phyloP scores from a whole-genome alignment of 768 basidiomycete species.

The Pisolithus microcarpus region DNA sequence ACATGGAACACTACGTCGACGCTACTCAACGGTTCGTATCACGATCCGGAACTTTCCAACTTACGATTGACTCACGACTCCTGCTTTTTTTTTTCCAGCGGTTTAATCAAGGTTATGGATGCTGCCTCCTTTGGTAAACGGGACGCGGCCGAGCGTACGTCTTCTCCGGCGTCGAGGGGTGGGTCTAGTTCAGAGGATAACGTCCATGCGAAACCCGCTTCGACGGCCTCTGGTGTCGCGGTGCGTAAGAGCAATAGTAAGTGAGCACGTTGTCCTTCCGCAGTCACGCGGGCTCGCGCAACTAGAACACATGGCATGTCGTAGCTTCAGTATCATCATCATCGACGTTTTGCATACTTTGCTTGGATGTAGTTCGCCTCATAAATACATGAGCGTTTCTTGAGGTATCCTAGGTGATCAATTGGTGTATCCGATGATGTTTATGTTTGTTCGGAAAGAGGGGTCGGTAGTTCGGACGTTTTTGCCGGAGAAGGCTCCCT shows the following conservation, averaged over 20 bases:
- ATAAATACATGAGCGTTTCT: too few relatives aligned
- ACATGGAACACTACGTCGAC: constrained; percentile 60
- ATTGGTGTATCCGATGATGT: too few relatives aligned
- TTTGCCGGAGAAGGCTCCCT: too few relatives aligned
- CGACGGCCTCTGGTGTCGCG: background rate
- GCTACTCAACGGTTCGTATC: constrained; percentile 58
- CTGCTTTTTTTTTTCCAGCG: constrained; percentile 25
- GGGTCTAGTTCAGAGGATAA: background rate
- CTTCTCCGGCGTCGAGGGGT: background rate
- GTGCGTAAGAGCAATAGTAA: background rate
- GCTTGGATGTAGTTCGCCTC: too few relatives aligned
- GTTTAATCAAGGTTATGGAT: constrained; percentile 40
- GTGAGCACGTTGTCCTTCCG: background rate
- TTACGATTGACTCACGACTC: background rate
- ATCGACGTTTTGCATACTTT: too few relatives aligned
- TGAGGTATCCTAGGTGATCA: too few relatives aligned
- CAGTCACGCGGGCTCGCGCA: too few relatives aligned
- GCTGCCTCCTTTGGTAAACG: background rate
- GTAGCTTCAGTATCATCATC: too few relatives aligned
- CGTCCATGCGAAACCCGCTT: background rate
- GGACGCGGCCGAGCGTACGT: background rate
- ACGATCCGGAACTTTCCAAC: background rate
- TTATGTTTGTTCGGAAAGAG: too few relatives aligned
- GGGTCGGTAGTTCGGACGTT: too few relatives aligned
- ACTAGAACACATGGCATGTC: too few relatives aligned